Evolutionary conservation across 2,329 filamentous ascomycete species (phyloP), one percentile per base, ranked within the genome.

Genomic region (Talaromyces sp.): DNA sequence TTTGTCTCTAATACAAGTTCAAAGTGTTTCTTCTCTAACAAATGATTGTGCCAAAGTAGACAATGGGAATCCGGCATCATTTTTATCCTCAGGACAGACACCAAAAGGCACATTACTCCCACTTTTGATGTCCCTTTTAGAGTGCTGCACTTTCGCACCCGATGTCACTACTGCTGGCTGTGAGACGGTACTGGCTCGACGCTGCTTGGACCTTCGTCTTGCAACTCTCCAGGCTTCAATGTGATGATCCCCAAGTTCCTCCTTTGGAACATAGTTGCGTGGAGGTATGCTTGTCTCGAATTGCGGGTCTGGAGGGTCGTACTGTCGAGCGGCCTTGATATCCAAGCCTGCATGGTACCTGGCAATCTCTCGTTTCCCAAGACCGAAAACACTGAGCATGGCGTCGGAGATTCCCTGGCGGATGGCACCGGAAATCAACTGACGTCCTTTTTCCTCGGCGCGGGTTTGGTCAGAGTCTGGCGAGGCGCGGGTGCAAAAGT

Each of bases 271-370:
- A 55, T 64, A n/a, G 28, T 55, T 47, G 57, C 64, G 53, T 58
- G 59, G 56, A 58, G 63, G 55, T 6, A 59, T 27, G n/a, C 61
- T 58, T 59, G 19, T 55, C 27, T 68, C 66, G 10, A 66, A 66
- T 44, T 64, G 62, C 8, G 65, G 63, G 55, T 64, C 61, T 28
- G 51, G 42, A 32, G 60, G 44, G 1, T 60, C 49, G 33, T 65
- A 59, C 28, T 59, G 60, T 13, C 57, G 63, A 27, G 64, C 65
- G 30, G 61, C 63, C 22, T 58, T 57, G 4, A 62, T 55, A n/a
- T 63, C 47, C n/a, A 66, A 58, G 17, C 66, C 65, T 19, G 65
- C 61, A 25, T 64, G 59, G 39, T 63, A 62, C 25, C 63, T 60
- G 42, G 60, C 61, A 27, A 63, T 61, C 60, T 64, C 63, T 32